These are phyloP conservation scores for Mycena filopes DNA, from an alignment of 768 basidiomycete genomes.

Conservation along the genomic window DNA sequence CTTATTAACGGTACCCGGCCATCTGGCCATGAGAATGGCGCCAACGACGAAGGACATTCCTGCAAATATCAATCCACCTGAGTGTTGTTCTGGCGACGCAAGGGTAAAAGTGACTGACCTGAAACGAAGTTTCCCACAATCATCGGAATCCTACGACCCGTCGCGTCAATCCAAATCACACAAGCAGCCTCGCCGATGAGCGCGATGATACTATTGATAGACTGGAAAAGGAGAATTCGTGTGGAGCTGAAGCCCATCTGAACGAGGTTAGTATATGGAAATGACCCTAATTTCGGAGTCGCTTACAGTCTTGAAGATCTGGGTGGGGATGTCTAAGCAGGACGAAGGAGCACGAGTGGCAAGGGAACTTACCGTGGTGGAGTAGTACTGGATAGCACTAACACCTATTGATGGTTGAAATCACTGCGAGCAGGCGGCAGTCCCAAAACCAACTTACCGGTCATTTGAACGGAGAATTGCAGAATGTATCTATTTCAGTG, in stretches of 20 bases:
- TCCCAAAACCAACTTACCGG: slow-evolving; percentile 44
- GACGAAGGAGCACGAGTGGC: not conserved
- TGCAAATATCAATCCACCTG: not conserved
- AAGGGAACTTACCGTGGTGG: slow-evolving; percentile 46
- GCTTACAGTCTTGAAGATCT: slow-evolving; percentile 51
- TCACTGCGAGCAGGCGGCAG: not conserved
- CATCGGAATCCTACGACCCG: slow-evolving; percentile 51
- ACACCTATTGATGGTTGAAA: slow-evolving; percentile 43
- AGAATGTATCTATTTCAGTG: slow-evolving; percentile 50
- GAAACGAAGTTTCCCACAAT: slow-evolving; percentile 55
- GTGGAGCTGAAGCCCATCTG: slow-evolving; percentile 58
- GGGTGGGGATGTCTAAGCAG: not conserved
- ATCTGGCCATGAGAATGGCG: slow-evolving; percentile 55
- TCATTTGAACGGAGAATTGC: slow-evolving; percentile 71
- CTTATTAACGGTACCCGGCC: slow-evolving; percentile 56
- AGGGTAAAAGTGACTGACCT: slow-evolving; percentile 19
- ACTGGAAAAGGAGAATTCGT: slow-evolving; percentile 61
- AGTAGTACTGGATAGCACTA: slow-evolving; percentile 66
- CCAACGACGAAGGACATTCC: slow-evolving; percentile 56
- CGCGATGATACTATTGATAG: slow-evolving; percentile 64
- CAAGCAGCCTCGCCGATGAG: slow-evolving; percentile 60
- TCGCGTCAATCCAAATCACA: slow-evolving; percentile 56
- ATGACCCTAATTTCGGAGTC: slow-evolving; percentile 12
- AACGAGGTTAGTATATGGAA: not conserved
- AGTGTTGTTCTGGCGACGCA: too few relatives aligned